Evolutionary conservation across 2,329 filamentous ascomycete species (phyloP).

Genomic region (Aureobasidium musti): DNA sequence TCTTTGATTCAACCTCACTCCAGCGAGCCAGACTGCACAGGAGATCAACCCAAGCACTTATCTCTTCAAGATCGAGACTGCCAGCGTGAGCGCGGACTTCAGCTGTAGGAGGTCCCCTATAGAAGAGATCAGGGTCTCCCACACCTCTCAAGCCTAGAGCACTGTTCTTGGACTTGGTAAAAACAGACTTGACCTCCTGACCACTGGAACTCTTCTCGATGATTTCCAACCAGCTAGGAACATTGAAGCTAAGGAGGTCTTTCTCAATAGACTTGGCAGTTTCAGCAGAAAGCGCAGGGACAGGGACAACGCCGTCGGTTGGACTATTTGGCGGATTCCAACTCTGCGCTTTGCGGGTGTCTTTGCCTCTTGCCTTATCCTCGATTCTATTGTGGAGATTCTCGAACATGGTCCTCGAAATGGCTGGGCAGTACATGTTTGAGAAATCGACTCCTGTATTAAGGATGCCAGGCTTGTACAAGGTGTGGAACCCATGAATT

Average conservation of each 20-base stretch:
- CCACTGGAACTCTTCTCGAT: background rate
- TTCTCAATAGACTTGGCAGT: background rate
- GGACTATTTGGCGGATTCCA: background rate
- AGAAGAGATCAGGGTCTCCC: background rate
- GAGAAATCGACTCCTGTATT: background rate
- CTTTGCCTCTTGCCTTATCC: too few species aligned
- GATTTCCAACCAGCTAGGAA: slow-evolving; percentile 1
- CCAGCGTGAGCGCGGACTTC: background rate
- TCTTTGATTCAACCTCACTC: background rate
- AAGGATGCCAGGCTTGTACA: background rate
- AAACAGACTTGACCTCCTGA: background rate
- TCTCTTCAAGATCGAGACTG: slow-evolving; percentile 1
- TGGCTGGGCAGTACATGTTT: background rate
- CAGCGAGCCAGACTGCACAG: background rate
- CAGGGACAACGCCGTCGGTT: background rate
- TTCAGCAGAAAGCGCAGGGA: background rate
- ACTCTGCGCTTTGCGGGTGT: background rate
- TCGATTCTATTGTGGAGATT: background rate
- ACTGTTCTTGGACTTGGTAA: background rate
- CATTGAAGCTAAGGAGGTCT: slow-evolving; percentile 3
- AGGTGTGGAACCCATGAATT: background rate
- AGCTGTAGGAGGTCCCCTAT: background rate
- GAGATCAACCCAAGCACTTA: slow-evolving; percentile 13
- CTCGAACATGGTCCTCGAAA: background rate
- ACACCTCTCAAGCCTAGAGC: background rate